Evolutionary conservation across 2,329 filamentous ascomycete genomes (phyloP), one percentile per base, ranked within the genome.

Genomic region (Penicillium brasilianum): DNA sequence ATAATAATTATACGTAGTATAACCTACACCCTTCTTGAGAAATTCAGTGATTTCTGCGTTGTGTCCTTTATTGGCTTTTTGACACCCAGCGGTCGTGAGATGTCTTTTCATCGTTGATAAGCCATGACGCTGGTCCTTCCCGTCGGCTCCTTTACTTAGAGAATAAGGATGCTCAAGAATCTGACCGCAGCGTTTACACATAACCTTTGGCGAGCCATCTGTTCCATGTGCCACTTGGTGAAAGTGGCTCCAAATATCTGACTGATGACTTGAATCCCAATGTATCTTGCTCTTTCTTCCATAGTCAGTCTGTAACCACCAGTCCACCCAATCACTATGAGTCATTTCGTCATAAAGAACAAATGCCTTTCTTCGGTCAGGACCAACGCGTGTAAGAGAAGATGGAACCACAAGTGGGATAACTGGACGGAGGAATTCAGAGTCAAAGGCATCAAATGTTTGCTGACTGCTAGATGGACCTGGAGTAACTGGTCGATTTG

Each of bases 211-310:
- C 0, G 37, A 8, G 10, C 58, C n/a, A 57, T 57, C 13, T n/a
- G n/a, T 10, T 11, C 14, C 43, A 37, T 20, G 5, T 3, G 37
- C 58, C 2, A 57, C 48, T 28, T 60, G 22, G 10, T 60, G 2
- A n/a, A 54, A 61, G 2, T 57, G 2, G 4, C 34, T 20, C 54
- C 28, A 61, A 11, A 14, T 56, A 3, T 44, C 25, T 39, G 51
- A 30, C 3, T 57, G 1, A 28, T 34, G 20, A 22, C 49, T 54
- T 28, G 25, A 16, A 22, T 64, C 51, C 39, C 55, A 65, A 44
- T 28, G 52, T 57, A 62, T 44, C 50, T 61, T 25, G 28, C 46
- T 36, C 39, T 58, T 57, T 36, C 48, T 54, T 37, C 46, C 16
- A 34, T 34, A 34, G 8, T 34, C 32, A 34, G 32, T 34, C 11